Conservation (phyloP, 306 rosid species). For the Trifolium repens region DNA sequence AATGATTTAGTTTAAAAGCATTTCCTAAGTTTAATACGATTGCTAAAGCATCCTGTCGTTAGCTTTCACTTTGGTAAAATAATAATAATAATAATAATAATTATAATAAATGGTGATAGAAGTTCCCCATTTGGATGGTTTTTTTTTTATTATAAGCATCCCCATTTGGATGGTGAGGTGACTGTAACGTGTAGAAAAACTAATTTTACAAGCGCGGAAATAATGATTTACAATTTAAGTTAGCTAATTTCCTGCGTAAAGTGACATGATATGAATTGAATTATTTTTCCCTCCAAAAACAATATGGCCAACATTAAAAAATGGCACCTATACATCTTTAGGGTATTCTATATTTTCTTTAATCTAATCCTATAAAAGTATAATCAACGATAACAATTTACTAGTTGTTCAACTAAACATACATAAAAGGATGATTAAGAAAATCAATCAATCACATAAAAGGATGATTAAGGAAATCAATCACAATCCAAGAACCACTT, state of each 20-base stretch:
- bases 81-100: not conserved
- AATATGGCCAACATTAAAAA: slow-evolving; percentile 39
- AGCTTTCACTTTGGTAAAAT: not conserved
- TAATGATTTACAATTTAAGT: slow-evolving; percentile 43
- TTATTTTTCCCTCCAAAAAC: not conserved
- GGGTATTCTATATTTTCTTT: slow-evolving; percentile 43
- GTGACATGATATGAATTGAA: slow-evolving; percentile 29
- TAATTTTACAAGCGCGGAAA: slow-evolving; percentile 24
- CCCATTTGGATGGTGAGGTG: not conserved
- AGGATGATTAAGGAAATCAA: slow-evolving; percentile 21
- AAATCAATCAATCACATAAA: slow-evolving; percentile 25
- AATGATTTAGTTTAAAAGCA: not conserved
- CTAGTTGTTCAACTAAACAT: slow-evolving; percentile 33
- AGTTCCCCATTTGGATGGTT: not conserved
- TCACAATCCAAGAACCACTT: slow-evolving; percentile 37
- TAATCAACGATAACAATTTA: slow-evolving; percentile 20
- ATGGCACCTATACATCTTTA: slow-evolving; percentile 45
- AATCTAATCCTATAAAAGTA: slow-evolving; percentile 40
- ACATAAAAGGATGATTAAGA: slow-evolving; percentile 32
- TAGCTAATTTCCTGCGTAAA: slow-evolving; percentile 1
- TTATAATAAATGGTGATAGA: not conserved
- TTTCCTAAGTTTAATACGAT: not conserved
- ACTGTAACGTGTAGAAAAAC: not conserved
- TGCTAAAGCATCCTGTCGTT: not conserved
- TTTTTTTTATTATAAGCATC: not conserved